Conservation (phyloP, 1,139 yeast species). For the Scheffersomyces lignicola region DNA sequence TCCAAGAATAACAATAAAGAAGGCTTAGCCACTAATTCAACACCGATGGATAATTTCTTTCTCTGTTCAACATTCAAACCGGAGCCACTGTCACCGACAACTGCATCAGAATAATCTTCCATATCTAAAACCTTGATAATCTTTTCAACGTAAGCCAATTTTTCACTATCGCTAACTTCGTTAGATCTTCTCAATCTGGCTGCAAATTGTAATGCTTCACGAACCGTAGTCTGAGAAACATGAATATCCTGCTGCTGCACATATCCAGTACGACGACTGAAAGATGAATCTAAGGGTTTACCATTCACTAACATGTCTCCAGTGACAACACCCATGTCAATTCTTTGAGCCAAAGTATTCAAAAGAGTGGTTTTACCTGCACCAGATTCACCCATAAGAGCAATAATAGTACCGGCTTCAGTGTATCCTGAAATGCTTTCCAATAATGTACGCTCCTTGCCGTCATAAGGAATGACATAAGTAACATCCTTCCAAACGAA, state of each 20-base stretch:
- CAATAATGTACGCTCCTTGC: conserved; percentile 47
- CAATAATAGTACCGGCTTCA: conserved; percentile 69
- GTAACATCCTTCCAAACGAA: conserved; percentile 46
- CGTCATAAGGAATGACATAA: conserved; percentile 40
- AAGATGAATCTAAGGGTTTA: conserved; percentile 47
- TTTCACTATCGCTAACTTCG: conserved; percentile 29
- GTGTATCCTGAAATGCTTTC: conserved; percentile 64
- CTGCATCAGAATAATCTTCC: conserved; percentile 63
- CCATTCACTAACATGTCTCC: conserved; percentile 69
- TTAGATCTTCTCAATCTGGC: conserved; percentile 60
- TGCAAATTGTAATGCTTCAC: conserved; percentile 61
- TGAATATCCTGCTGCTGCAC: conserved; percentile 69
- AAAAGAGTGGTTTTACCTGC: conserved; percentile 69
- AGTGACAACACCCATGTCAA: conserved; percentile 58
- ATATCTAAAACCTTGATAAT: conserved; percentile 57
- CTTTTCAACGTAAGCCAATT: conserved; percentile 59
- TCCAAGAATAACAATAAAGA: conserved; percentile 77
- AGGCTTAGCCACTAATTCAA: conserved; percentile 87
- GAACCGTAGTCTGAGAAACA: conserved; percentile 55
- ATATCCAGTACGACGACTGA: conserved; percentile 63
- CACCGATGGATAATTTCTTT: conserved; percentile 70
- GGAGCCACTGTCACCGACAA: conserved; percentile 55
- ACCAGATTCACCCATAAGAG: conserved; percentile 72
- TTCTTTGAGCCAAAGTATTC: conserved; percentile 59
- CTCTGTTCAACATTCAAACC: conserved; percentile 69